A percentile compares a stretch with the other conserved stretches of the same genome.
Evolutionary conservation across 2,329 filamentous ascomycete genomes (phyloP).

Genomic region (Coniochaeta sp.): DNA sequence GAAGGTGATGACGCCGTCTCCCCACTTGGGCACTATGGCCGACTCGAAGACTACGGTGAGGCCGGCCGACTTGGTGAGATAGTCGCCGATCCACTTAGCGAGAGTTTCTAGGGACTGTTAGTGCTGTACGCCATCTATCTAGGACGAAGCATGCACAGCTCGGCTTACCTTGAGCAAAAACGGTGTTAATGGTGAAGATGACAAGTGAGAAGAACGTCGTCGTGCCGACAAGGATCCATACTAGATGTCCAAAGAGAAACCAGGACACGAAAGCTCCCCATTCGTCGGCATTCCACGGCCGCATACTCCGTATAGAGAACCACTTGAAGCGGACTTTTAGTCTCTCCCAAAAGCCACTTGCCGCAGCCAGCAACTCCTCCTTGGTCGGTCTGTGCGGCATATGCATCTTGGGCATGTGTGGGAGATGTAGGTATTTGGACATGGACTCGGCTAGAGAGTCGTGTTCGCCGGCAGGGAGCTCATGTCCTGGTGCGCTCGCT

Average conservation of each 20-base stretch:
- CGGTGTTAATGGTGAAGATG: slow-evolving; percentile 89
- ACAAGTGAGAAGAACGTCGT: slow-evolving; percentile 93
- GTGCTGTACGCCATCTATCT: not conserved
- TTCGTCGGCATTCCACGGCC: slow-evolving; percentile 93
- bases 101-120: slow-evolving; percentile 62
- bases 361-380: slow-evolving; percentile 85
- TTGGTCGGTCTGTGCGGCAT: slow-evolving; percentile 86
- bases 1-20: slow-evolving; percentile 90
- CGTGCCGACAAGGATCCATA: slow-evolving; percentile 94
- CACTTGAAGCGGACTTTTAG: slow-evolving; percentile 93
- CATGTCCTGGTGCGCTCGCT: not conserved
- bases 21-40: slow-evolving; percentile 94
- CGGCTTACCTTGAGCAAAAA: slow-evolving; percentile 77
- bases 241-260: slow-evolving; percentile 86
- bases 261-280: slow-evolving; percentile 94
- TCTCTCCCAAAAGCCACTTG: slow-evolving; percentile 87
- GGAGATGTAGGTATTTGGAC: slow-evolving; percentile 50
- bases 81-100: slow-evolving; percentile 89
- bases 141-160: not conserved
- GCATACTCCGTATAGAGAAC: slow-evolving; percentile 88
- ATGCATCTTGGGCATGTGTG: slow-evolving; percentile 57
- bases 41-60: slow-evolving; percentile 95
- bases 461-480: slow-evolving; percentile 6
- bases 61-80: slow-evolving; percentile 87
- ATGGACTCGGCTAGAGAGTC: slow-evolving; percentile 43